Percentiles rank a stretch among this genome's conserved stretches.
Conservation (phyloP, 2,329 filamentous ascomycete species). For the Blastomyces percursus region DNA sequence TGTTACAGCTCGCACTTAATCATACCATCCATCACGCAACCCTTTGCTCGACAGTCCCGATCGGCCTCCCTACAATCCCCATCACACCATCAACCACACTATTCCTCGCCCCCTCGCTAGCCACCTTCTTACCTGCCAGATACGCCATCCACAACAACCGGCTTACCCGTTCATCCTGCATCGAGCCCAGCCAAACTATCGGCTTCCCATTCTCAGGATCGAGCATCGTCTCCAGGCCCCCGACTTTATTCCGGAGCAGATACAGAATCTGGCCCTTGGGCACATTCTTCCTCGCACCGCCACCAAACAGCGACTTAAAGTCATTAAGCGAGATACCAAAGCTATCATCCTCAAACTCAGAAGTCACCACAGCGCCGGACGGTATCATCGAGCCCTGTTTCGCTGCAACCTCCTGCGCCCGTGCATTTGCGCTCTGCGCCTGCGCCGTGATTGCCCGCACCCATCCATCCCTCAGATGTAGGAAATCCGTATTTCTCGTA, state of each 20-base stretch:
- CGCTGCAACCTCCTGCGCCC: constrained; percentile 27
- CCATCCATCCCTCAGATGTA: constrained; percentile 82
- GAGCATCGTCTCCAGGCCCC: constrained; percentile 57
- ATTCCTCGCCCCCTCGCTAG: constrained; percentile 67
- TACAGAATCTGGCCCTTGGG: constrained; percentile 71
- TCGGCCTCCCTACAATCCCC: constrained; percentile 74
- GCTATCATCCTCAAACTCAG: constrained; percentile 55
- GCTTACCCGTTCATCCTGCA: constrained; percentile 69
- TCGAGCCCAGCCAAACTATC: constrained; percentile 53
- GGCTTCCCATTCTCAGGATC: constrained; percentile 40
- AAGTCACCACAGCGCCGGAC: constrained; percentile 19
- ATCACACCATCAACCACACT: constrained; percentile 81
- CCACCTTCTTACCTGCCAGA: constrained; percentile 73
- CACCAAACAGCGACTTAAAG: constrained; percentile 73
- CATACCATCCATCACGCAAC: constrained; percentile 35
- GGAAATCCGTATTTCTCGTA: constrained; percentile 88
- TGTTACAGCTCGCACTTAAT: not conserved
- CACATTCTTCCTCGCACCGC: constrained; percentile 54
- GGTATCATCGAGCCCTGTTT: constrained; percentile 40
- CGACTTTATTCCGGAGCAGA: constrained; percentile 55
- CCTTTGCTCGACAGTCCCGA: constrained; percentile 75
- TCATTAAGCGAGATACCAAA: constrained; percentile 65
- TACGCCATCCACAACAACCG: constrained; percentile 83
- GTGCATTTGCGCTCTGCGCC: constrained; percentile 47
- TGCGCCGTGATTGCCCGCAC: constrained; percentile 72